Percentiles rank a stretch among this genome's conserved stretches.
Conservation (phyloP, 257 asterid species). For the Lycium barbarum region DNA sequence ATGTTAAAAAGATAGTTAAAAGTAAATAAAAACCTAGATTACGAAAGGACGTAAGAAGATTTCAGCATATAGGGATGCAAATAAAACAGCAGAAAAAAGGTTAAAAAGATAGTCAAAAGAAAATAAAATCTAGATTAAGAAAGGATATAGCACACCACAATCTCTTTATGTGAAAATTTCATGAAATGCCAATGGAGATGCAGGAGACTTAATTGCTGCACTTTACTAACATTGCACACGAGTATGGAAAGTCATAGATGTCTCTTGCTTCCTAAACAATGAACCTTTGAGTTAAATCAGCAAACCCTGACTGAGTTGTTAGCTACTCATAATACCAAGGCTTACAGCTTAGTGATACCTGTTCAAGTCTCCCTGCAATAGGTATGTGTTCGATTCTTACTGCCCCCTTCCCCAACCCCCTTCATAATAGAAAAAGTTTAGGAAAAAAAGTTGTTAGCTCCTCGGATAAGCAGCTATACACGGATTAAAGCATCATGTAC, state of each 20-base stretch:
- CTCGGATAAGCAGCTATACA: not conserved
- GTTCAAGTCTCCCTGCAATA: not conserved
- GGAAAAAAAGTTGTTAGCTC: not conserved
- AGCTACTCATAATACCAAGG: not conserved
- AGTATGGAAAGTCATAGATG: not conserved
- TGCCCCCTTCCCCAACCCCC: not conserved
- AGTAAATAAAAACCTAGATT: not conserved
- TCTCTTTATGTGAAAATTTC: not conserved
- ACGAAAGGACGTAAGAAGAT: not conserved
- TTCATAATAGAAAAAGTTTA: not conserved
- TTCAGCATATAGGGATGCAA: no score
- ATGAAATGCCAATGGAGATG: not conserved
- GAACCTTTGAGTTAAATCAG: not conserved
- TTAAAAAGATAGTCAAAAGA: not conserved
- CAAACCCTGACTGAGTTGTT: not conserved
- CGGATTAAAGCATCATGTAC: not conserved
- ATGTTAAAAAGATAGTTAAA: not conserved
- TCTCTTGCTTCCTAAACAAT: not conserved
- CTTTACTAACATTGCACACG: not conserved
- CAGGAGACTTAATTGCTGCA: not conserved
- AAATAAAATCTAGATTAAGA: not conserved
- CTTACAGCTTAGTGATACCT: not conserved
- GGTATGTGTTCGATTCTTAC: not conserved
- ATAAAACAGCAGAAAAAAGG: constrained; percentile 3
- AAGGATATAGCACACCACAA: not conserved